phyloP scores from a whole-genome alignment of 2,329 filamentous ascomycete genomes.

The Cladosporium sp. region DNA sequence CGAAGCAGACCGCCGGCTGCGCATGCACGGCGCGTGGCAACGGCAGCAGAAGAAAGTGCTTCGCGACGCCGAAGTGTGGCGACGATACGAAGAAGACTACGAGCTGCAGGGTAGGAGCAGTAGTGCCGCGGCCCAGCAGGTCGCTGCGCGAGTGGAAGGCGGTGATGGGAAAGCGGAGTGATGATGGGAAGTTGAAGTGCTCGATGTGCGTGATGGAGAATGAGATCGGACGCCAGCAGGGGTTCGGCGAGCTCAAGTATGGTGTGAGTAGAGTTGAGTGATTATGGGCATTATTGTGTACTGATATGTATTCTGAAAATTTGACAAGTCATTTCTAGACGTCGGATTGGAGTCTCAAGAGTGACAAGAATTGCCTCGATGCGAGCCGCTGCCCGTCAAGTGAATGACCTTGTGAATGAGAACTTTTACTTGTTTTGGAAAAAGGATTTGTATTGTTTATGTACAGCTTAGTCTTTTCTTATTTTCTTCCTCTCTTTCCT shows the following conservation, averaged over 20 bases:
- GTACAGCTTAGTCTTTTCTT: neutral
- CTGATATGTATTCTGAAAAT: neutral
- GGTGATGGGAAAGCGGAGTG: slow-evolving; percentile 2
- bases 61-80: slow-evolving; percentile 68
- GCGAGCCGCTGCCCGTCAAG: neutral
- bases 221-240: neutral
- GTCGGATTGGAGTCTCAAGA: neutral
- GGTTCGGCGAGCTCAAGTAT: neutral
- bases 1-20: slow-evolving; percentile 69
- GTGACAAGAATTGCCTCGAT: neutral
- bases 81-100: slow-evolving; percentile 64
- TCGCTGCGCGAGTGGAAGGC: neutral
- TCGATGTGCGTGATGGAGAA: neutral
- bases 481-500: neutral
- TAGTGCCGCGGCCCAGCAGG: neutral
- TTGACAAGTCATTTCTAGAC: neutral
- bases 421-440: neutral
- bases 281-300: neutral
- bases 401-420: too few species aligned
- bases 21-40: slow-evolving; percentile 65
- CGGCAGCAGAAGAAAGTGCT: slow-evolving; percentile 64
- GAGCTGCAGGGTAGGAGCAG: neutral
- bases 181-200: neutral
- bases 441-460: neutral
- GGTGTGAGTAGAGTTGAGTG: neutral